A percentile compares a stretch with the other conserved stretches of the same genome.
Evolutionary conservation across 2,329 filamentous ascomycete species (phyloP).

Genomic region (Cytospora mali): DNA sequence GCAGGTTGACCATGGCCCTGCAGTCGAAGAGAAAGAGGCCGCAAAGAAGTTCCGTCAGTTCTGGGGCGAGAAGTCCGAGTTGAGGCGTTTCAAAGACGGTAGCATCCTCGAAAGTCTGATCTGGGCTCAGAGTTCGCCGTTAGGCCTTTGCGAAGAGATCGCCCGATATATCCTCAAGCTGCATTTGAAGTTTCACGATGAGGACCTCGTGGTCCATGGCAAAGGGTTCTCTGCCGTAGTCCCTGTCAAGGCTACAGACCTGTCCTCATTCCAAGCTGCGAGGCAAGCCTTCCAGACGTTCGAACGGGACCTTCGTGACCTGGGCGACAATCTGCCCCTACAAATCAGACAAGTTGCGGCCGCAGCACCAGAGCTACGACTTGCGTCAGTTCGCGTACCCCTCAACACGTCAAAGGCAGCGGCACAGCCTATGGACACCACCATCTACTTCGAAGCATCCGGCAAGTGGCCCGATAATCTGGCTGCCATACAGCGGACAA

Average conservation of each 20-base stretch:
- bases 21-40: constrained; percentile 82
- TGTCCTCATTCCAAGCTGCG: constrained; percentile 66
- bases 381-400: constrained; percentile 64
- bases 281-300: constrained; percentile 72
- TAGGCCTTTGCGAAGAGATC: constrained; percentile 78
- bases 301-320: constrained; percentile 73
- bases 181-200: constrained; percentile 65
- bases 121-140: constrained; percentile 69
- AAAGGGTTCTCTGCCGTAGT: constrained; percentile 54
- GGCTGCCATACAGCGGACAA: constrained; percentile 87
- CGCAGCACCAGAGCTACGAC: constrained; percentile 72
- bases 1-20: constrained; percentile 83
- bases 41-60: constrained; percentile 83
- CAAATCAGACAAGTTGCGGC: constrained; percentile 79
- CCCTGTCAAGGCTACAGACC: constrained; percentile 50
- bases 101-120: constrained; percentile 90
- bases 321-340: constrained; percentile 80
- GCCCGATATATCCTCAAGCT: constrained; percentile 68
- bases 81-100: constrained; percentile 93
- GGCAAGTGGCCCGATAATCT: constrained; percentile 92
- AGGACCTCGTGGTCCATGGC: constrained; percentile 55
- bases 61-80: constrained; percentile 92
- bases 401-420: constrained; percentile 48
- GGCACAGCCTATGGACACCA: constrained; percentile 69
- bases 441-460: constrained; percentile 91